Evolutionary conservation across 345 rosid genomes (phyloP), one percentile per base, ranked within the genome.

Genomic region (Populus alba): DNA sequence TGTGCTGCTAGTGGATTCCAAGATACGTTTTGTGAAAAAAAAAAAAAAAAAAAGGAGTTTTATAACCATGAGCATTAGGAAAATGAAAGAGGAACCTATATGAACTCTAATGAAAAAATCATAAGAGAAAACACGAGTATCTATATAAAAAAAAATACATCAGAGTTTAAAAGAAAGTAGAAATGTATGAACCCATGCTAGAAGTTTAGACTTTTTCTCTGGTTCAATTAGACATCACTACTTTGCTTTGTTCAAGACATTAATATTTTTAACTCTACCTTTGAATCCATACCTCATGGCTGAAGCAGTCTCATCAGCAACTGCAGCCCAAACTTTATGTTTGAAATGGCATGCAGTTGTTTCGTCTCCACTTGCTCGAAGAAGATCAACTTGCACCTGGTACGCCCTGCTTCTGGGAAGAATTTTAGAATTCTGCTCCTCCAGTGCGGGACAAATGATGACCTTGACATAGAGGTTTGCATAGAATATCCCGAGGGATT

Each of bases 271-370:
- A 33, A 22, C n/a, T 75, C 67, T 87, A 95, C 99, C 99, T 96
- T 75, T 82, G 82, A 96, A 96, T 45, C 92, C 95, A 76, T 94
- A 92, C 89, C 97, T 91, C 78, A 96, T 94, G 63, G 97, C 97
- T 63, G 92, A 88, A 74, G 97, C 97, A 80, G 99, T 96, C 86
- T 96, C 99, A 82, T 91, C 97, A 74, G 97, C 97, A 81, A 94
- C 94, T 77, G 99, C 97, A 78, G 87, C 87, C 98, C 98, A 94
- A 71, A 92, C 92, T 80, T 87, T 88, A 66, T 82, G 87, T 71
- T 96, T 97, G 86, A 90, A 73, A 76, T 89, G 82, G 73, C 82
- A 29, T 41, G 98, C 97, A 37, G 83, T 79, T 61, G 76, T 72
- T 81, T 89, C 94, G 75, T 91, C 91, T 70, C 87, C 81, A 76